A percentile compares a stretch with the other conserved stretches of the same genome.
Conservation (phyloP, 805 yeast species). For the Hanseniaspora singularis region DNA sequence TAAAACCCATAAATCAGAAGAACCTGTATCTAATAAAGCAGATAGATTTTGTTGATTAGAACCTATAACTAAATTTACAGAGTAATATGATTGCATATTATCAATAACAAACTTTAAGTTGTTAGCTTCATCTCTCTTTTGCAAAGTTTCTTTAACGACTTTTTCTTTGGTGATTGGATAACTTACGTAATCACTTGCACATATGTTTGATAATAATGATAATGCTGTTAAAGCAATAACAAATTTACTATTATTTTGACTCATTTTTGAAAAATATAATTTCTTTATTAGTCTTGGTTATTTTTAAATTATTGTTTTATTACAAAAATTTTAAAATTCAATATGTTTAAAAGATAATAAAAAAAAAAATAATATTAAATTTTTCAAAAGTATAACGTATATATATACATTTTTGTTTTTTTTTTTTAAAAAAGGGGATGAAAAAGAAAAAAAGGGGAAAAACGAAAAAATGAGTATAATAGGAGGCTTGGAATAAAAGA, state of each 20-base stretch:
- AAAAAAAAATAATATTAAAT: too few species aligned
- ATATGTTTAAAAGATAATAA: too few species aligned
- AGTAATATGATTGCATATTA: constrained; percentile 33
- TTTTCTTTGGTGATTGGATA: constrained; percentile 7
- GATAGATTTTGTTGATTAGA: constrained; percentile 38
- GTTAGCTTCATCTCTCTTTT: constrained; percentile 6
- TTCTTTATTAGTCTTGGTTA: too few species aligned
- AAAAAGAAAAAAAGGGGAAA: too few species aligned
- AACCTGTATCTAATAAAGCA: constrained; percentile 53
- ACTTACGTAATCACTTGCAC: background rate
- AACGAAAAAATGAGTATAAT: too few species aligned
- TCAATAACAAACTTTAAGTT: constrained; percentile 20
- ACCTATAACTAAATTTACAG: constrained; percentile 37
- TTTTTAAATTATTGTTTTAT: too few species aligned
- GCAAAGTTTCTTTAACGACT: background rate
- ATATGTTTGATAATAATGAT: background rate
- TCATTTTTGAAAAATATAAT: too few species aligned
- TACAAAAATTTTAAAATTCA: too few species aligned
- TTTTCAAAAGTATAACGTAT: too few species aligned
- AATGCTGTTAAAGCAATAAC: background rate
- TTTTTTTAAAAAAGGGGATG: too few species aligned
- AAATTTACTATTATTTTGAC: background rate
- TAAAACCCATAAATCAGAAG: constrained; percentile 55
- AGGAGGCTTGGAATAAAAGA: too few species aligned
- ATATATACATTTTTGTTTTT: too few species aligned